Base-by-base conservation (phyloP, 192 early-diverging fungal species). In the Podila clonocystis region DNA sequence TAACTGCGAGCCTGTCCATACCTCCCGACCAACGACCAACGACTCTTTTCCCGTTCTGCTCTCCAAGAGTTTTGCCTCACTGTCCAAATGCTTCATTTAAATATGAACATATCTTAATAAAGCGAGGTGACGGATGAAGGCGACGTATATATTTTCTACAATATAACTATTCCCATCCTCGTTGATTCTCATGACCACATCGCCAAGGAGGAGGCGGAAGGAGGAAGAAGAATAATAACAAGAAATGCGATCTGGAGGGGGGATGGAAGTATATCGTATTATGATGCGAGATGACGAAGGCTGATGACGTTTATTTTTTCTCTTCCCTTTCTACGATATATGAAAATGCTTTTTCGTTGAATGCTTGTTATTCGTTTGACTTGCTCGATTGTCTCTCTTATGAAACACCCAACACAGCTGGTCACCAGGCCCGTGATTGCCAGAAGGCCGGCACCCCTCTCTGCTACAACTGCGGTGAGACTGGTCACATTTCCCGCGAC, bases 381-480 rank as follows among this genome's bases (percentile, higher is more conserved):
- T 67, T 67, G 50, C n/a, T 67, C n/a, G 26, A 45, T 58, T 34
- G 48, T 58, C 30, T 58, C 19, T 20, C 30, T 31, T 12, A 34
- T 28, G n/a, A 33, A 33, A 24, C 22, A n/a, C 28, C 6, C n/a
- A 20, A 48, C 28, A 63, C 65, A 88, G 87, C 71, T 66, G 87
- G 87, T 73, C 87, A 88, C 65, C 85, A 86, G 75, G 87, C 87
- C 62, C 75, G 70, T 50, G 87, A 88, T 41, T 88, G 87, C 82
- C 64, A 68, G 61, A 82, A 82, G 58, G 62, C 85, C 55, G 85
- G 76, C 20, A 80, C 69, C 61, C 83, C 85, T 45, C 84, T 86
- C 63, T 88, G 87, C 84, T 89, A 86, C 74, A 89, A 89, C 85
- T 89, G 87, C 77, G 73, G 82, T 71, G 68, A 85, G 67, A 65